Percentiles rank a stretch among this genome's conserved stretches.
These are phyloP conservation scores for Casuarina glauca DNA, from an alignment of 306 rosid genomes.

Conservation along the genomic window DNA sequence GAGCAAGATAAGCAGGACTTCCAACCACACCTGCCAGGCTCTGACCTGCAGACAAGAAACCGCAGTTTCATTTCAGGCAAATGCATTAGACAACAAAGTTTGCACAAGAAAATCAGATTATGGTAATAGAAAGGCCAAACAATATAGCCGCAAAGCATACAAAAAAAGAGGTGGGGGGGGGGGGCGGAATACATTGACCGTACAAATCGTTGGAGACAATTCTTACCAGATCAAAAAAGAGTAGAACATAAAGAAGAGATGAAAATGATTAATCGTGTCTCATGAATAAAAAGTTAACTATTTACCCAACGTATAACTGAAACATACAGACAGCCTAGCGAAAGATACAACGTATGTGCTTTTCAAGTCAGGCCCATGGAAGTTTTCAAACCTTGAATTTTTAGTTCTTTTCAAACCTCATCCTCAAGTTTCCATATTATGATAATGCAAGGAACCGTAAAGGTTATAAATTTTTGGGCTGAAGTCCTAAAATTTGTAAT, in stretches of 20 bases:
- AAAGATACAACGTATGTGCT: neutral
- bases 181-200: too few relatives aligned
- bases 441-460: neutral
- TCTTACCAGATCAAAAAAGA: neutral
- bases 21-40: constrained; percentile 91
- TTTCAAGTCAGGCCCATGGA: neutral
- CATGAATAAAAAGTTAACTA: neutral
- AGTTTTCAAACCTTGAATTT: neutral
- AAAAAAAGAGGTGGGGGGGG: neutral
- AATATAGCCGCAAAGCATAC: neutral
- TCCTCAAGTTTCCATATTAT: neutral
- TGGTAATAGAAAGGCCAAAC: neutral
- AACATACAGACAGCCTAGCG: neutral
- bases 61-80: neutral
- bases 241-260: neutral
- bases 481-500: neutral
- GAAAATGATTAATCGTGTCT: neutral
- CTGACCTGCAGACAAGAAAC: constrained; percentile 59
- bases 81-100: neutral
- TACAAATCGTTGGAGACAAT: neutral
- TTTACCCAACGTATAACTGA: neutral
- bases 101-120: neutral
- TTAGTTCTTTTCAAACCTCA: neutral
- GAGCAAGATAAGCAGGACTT: constrained; percentile 99
- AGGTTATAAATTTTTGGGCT: neutral